A percentile compares a stretch with the other conserved stretches of the same genome.
Evolutionary conservation across 345 rosid genomes (phyloP).

Genomic region (Corchorus capsularis): DNA sequence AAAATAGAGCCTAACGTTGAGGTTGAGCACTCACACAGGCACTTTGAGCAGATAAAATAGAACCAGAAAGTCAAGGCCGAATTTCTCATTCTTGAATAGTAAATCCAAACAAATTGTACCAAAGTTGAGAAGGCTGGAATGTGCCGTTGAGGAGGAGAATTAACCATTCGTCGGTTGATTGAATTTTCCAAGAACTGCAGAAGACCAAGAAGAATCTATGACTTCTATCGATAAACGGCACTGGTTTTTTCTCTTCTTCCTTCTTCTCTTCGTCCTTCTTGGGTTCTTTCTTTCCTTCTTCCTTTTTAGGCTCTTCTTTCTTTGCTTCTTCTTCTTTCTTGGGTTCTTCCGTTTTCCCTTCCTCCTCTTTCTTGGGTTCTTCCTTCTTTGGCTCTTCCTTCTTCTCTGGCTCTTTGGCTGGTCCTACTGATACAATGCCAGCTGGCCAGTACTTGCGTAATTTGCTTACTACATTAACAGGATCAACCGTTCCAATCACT

Average conservation of each 20-base stretch:
- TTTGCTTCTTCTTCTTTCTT: constrained; percentile 56
- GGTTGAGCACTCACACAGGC: no score
- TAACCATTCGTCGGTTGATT: no score
- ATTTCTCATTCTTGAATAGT: no score
- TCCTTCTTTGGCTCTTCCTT: constrained; percentile 67
- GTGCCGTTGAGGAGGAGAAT: no score
- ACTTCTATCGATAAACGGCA: no score
- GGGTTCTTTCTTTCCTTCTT: constrained; percentile 47
- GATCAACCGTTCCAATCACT: constrained; percentile 76
- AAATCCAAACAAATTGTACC: no score
- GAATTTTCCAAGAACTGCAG: no score
- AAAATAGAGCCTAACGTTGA: no score
- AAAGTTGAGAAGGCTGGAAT: no score
- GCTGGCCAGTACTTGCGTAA: constrained; percentile 82
- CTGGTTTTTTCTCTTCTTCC: constrained; percentile 36
- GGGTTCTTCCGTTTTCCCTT: constrained; percentile 38
- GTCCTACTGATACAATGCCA: constrained; percentile 69
- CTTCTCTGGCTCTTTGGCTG: constrained; percentile 85
- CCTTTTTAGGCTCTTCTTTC: constrained; percentile 63
- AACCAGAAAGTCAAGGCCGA: no score
- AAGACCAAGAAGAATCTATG: no score
- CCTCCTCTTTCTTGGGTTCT: constrained; percentile 65
- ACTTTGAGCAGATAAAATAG: no score
- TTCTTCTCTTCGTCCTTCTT: constrained; percentile 42
- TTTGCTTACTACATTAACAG: constrained; percentile 67